Percentiles rank a stretch among this genome's conserved stretches.
Conservation (phyloP, 306 rosid genomes). For the Sesbania bispinosa region DNA sequence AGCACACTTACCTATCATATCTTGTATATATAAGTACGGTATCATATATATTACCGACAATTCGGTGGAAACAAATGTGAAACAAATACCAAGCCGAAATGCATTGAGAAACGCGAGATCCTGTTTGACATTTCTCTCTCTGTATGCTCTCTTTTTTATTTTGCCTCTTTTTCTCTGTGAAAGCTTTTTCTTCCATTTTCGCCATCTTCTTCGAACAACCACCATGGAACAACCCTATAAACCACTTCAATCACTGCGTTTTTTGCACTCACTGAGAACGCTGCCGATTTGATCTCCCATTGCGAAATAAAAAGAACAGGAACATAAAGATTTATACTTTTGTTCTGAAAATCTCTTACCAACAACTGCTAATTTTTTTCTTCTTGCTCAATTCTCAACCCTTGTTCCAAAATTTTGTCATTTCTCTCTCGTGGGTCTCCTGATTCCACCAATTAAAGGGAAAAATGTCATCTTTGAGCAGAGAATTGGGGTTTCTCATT, state of each 20-base stretch:
- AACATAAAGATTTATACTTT: not conserved
- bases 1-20: not conserved
- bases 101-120: slow-evolving; percentile 59
- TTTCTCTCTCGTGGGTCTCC: not conserved
- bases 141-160: not conserved
- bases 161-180: not conserved
- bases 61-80: not conserved
- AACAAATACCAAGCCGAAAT: too few relatives aligned
- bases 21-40: not conserved
- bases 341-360: not conserved
- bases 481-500: slow-evolving; percentile 64
- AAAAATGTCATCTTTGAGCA: slow-evolving; percentile 60
- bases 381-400: slow-evolving; percentile 6
- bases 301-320: not conserved
- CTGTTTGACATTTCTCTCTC: slow-evolving; percentile 24
- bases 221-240: slow-evolving; percentile 50
- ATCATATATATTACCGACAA: not conserved
- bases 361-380: not conserved
- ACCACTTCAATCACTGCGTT: slow-evolving; percentile 20
- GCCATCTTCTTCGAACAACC: not conserved
- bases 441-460: not conserved
- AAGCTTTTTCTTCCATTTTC: slow-evolving; percentile 19
- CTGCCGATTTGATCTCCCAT: not conserved
- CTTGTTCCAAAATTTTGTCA: not conserved
- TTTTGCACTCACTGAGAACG: not conserved